These are phyloP conservation scores for Linderina pennispora DNA, from an alignment of 192 early-diverging fungal species.

Conservation along the genomic window DNA sequence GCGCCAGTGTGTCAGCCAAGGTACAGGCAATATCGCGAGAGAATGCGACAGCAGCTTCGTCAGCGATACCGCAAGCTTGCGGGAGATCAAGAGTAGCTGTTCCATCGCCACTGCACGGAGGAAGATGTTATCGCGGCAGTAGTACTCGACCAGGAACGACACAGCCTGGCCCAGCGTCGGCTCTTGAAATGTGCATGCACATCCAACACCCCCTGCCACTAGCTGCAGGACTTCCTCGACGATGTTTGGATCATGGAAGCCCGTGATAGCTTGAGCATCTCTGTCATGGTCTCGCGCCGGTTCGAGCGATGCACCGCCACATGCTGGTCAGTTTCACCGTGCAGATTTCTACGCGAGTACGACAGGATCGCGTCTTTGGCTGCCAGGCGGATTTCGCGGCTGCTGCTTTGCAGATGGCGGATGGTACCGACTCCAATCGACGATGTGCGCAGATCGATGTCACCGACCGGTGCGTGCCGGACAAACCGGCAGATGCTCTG, in stretches of 20 bases:
- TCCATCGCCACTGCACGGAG: slow-evolving; percentile 46
- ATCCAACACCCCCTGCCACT: slow-evolving; percentile 35
- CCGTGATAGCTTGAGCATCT: slow-evolving; percentile 4
- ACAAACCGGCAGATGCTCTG: slow-evolving; percentile 29
- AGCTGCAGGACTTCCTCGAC: slow-evolving; percentile 36
- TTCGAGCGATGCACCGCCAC: slow-evolving; percentile 16
- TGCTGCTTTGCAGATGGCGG: slow-evolving; percentile 34
- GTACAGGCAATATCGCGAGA: slow-evolving; percentile 21
- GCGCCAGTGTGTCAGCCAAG: slow-evolving; percentile 15
- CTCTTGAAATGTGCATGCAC: slow-evolving; percentile 16
- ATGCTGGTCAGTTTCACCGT: slow-evolving; percentile 8
- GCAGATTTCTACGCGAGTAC: slow-evolving; percentile 8
- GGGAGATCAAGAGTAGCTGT: slow-evolving; percentile 27
- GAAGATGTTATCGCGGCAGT: slow-evolving; percentile 34
- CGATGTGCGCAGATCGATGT: slow-evolving; percentile 23
- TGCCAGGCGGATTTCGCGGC: slow-evolving; percentile 36
- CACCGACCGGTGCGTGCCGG: slow-evolving; percentile 26
- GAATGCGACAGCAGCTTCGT: slow-evolving; percentile 16
- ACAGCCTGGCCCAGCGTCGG: slow-evolving; percentile 15
- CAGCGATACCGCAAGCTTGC: slow-evolving; percentile 19
- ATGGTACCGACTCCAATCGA: slow-evolving; percentile 35
- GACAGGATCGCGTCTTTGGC: slow-evolving; percentile 28
- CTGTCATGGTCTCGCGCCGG: slow-evolving; percentile 22
- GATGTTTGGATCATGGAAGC: slow-evolving; percentile 13
- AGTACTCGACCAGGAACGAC: slow-evolving; percentile 26